These are phyloP conservation scores for Fusarium burgessii DNA, from an alignment of 2,329 filamentous ascomycete species.

Conservation along the genomic window DNA sequence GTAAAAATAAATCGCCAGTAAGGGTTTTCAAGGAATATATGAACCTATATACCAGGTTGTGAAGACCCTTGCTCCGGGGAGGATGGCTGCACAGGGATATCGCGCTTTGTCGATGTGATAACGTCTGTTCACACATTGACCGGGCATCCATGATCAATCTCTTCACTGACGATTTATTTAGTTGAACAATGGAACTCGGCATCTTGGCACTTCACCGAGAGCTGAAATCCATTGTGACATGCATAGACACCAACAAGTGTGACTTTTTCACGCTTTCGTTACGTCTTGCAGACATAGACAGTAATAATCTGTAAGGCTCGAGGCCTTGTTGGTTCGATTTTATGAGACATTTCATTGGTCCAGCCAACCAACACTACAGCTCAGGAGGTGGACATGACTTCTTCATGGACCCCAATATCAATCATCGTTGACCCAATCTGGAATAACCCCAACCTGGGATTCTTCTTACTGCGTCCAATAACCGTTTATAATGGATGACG, in stretches of 20 bases:
- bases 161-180: slow-evolving; percentile 36
- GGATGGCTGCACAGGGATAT: slow-evolving; percentile 30
- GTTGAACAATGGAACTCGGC: slow-evolving; percentile 26
- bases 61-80: slow-evolving; percentile 24
- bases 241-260: slow-evolving; percentile 25
- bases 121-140: slow-evolving; percentile 27
- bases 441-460: slow-evolving; percentile 22
- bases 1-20: neutral
- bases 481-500: slow-evolving; percentile 12
- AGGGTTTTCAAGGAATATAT: neutral
- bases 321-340: slow-evolving; percentile 35
- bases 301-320: slow-evolving; percentile 37
- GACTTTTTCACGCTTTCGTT: neutral
- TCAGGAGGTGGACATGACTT: slow-evolving; percentile 13
- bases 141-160: slow-evolving; percentile 35
- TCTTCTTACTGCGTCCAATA: slow-evolving; percentile 14
- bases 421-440: slow-evolving; percentile 3
- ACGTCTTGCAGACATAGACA: neutral
- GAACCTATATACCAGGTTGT: neutral
- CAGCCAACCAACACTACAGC: neutral
- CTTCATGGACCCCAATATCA: slow-evolving; percentile 10
- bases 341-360: slow-evolving; percentile 35
- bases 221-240: slow-evolving; percentile 5
- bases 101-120: slow-evolving; percentile 35
- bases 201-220: slow-evolving; percentile 28